Evolutionary conservation across 2,329 filamentous ascomycete species (phyloP).

Genomic region (Hypoxylon sp.): DNA sequence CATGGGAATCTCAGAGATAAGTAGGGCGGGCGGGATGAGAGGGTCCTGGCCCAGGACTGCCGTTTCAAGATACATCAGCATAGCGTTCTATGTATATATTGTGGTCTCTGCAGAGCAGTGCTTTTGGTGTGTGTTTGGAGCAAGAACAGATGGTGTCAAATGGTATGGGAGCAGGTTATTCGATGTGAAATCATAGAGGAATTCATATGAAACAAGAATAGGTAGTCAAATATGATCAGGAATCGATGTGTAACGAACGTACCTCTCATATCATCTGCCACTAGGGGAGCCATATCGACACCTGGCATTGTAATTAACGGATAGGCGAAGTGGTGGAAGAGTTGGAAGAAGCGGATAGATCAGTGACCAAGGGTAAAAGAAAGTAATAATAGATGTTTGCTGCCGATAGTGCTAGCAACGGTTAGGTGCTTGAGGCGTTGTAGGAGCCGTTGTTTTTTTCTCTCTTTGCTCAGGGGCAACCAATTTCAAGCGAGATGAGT

Average conservation of each 20-base stretch:
- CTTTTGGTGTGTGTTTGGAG: constrained; percentile 4
- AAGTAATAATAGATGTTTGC: constrained; percentile 25
- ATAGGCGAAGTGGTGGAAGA: constrained; percentile 8
- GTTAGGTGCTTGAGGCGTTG: constrained; percentile 29
- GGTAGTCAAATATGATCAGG: neutral
- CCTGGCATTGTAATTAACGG: constrained; percentile 45
- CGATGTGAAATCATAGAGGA: constrained; percentile 8
- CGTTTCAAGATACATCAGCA: constrained; percentile 44
- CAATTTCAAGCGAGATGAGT: constrained; percentile 33
- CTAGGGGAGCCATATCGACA: constrained; percentile 46
- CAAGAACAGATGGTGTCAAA: constrained; percentile 13
- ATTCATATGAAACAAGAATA: no score
- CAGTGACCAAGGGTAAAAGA: constrained; percentile 3
- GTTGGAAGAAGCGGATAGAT: constrained; percentile 5
- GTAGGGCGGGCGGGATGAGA: constrained; percentile 86
- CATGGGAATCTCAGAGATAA: constrained; percentile 85
- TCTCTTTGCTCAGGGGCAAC: no score
- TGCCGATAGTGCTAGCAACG: constrained; percentile 26
- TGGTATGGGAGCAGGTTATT: constrained; percentile 16
- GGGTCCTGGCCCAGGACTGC: constrained; percentile 93
- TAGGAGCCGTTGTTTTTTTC: constrained; percentile 11
- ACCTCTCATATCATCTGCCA: constrained; percentile 52
- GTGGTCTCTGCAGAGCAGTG: constrained; percentile 2
- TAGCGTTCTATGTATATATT: constrained; percentile 27
- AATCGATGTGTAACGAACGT: constrained; percentile 35